Conservation (phyloP, 768 basidiomycete species). For the Russula earlei region DNA sequence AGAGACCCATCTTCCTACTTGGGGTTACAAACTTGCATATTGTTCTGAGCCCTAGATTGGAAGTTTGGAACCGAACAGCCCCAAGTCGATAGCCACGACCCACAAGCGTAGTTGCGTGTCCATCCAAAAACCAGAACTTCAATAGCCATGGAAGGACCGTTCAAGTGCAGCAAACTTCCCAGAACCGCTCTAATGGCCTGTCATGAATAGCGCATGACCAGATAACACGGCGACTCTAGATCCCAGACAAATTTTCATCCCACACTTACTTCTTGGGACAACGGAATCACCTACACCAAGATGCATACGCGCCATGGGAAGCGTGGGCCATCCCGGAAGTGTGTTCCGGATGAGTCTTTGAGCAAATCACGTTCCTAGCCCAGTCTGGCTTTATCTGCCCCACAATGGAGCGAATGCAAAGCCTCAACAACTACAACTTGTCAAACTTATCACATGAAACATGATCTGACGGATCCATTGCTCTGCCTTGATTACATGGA, state of each 20-base stretch:
- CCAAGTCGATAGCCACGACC: background rate
- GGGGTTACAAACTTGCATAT: background rate
- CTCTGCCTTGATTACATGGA: background rate
- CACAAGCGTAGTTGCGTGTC: background rate
- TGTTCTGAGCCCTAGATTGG: no score
- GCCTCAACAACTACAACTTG: background rate
- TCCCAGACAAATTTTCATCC: conserved; percentile 26
- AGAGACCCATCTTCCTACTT: background rate
- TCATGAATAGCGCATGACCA: no score
- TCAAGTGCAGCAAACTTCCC: background rate
- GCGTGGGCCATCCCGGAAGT: no score
- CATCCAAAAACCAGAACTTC: background rate
- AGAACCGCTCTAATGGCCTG: no score
- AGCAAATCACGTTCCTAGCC: background rate
- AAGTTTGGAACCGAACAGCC: background rate
- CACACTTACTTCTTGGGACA: background rate
- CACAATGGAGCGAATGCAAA: no score
- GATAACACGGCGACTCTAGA: conserved; percentile 31
- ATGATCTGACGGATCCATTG: background rate
- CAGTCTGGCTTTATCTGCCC: background rate
- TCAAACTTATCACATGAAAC: background rate
- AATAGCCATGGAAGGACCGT: background rate
- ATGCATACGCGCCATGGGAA: no score
- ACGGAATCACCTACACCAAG: conserved; percentile 38
- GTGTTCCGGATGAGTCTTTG: background rate